phyloP scores from a whole-genome alignment of 441 rosid genomes.

The Manihot esculenta region DNA sequence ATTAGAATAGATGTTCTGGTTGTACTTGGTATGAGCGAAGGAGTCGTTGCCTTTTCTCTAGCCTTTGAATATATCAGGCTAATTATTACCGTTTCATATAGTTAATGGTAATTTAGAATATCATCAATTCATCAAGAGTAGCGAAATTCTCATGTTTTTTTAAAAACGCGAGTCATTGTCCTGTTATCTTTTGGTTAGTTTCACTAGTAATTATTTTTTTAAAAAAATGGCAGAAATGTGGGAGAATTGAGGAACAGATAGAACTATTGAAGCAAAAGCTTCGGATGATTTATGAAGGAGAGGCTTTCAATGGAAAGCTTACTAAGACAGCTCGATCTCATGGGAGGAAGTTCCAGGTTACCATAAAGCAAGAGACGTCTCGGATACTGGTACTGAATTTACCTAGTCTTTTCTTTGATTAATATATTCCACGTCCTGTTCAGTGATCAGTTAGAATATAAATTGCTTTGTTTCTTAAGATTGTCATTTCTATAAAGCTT shows the following conservation, averaged over 20 bases:
- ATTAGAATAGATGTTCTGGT: background rate
- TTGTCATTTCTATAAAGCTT: conserved; percentile 1
- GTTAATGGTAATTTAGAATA: background rate
- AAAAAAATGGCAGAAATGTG: conserved; percentile 64
- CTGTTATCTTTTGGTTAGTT: background rate
- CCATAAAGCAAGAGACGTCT: conserved; percentile 82
- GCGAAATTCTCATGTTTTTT: background rate
- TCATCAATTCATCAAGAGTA: background rate
- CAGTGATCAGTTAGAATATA: background rate
- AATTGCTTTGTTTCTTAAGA: background rate
- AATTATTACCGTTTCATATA: background rate
- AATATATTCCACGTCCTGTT: background rate
- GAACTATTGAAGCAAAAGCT: conserved; percentile 78
- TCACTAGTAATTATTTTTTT: conserved; percentile 40
- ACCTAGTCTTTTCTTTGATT: background rate
- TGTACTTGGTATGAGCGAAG: background rate
- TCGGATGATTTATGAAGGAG: conserved; percentile 82
- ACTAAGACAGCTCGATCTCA: conserved; percentile 92
- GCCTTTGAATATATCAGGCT: background rate
- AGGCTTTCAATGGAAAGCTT: conserved; percentile 78
- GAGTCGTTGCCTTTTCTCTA: background rate
- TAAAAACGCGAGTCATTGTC: background rate
- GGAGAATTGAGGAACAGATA: conserved; percentile 75
- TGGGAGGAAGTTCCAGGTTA: conserved; percentile 90
- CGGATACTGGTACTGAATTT: conserved; percentile 58